These are phyloP conservation scores for Diutina siamensis DNA, from an alignment of 1,139 yeast genomes.

Conservation along the genomic window DNA sequence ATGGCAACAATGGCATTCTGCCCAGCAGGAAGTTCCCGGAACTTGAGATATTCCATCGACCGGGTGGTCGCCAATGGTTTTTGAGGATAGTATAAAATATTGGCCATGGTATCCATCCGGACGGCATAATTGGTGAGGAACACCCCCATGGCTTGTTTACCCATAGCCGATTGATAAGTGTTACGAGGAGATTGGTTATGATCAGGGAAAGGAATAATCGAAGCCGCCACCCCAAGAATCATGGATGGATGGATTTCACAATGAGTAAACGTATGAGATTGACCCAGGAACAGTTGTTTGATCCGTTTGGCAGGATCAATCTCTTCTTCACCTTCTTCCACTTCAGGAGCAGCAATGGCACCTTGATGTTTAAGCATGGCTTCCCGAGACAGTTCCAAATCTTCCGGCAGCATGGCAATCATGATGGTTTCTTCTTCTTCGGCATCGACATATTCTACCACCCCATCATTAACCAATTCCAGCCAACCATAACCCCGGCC, in stretches of 20 bases:
- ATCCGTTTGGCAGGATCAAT: constrained; percentile 81
- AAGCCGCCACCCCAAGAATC: constrained; percentile 98
- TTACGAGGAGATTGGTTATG: constrained; percentile 99
- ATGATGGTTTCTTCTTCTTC: constrained; percentile 96
- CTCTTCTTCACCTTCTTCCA: constrained; percentile 38
- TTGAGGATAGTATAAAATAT: constrained; percentile 92
- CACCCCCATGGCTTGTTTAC: constrained; percentile 99
- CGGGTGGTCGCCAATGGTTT: constrained; percentile 99
- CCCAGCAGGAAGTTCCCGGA: constrained; percentile 98
- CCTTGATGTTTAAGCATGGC: constrained; percentile 38
- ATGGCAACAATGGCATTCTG: constrained; percentile 98
- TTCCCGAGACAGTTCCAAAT: constrained; percentile 56
- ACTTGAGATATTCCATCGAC: constrained; percentile 94
- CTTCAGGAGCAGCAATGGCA: constrained; percentile 33
- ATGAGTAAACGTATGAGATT: constrained; percentile 87
- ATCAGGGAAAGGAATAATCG: constrained; percentile 98
- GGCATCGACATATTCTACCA: constrained; percentile 91
- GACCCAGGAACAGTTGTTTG: constrained; percentile 51
- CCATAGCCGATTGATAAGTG: constrained; percentile 99
- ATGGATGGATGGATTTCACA: constrained; percentile 98
- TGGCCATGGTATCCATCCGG: constrained; percentile 99
- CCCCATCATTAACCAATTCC: constrained; percentile 71
- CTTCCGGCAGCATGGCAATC: constrained; percentile 99
- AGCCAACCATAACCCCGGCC: constrained; percentile 69
- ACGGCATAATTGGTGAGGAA: constrained; percentile 89